These are phyloP conservation scores for Lophium mytilinum DNA, from an alignment of 495 filamentous ascomycete genomes.

Conservation along the genomic window DNA sequence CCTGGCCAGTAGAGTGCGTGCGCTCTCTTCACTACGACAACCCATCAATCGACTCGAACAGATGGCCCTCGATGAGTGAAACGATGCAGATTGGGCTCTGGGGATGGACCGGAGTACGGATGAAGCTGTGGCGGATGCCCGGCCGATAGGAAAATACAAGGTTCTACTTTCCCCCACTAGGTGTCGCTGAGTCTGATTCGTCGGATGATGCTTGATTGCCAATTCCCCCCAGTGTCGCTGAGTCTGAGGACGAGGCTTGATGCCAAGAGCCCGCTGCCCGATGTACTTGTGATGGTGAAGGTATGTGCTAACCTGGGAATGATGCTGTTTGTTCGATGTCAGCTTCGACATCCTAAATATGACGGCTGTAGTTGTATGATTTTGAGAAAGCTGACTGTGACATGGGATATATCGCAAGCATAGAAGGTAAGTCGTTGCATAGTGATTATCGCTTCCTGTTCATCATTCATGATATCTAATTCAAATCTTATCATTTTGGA, in stretches of 20 bases:
- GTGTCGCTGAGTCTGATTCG: constrained; percentile 75
- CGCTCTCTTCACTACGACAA: constrained; percentile 27
- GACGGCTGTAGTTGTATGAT: no score
- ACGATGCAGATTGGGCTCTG: no score
- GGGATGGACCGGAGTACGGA: no score
- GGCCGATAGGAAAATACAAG: background rate
- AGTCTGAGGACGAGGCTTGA: no score
- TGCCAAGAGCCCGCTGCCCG: background rate
- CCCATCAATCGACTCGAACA: constrained; percentile 31
- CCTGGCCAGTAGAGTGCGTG: constrained; percentile 39
- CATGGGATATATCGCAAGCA: no score
- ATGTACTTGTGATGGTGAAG: background rate
- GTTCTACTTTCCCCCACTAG: constrained; percentile 52
- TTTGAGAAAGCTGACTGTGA: no score
- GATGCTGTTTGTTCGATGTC: background rate
- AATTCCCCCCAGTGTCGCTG: constrained; percentile 37
- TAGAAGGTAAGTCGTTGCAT: no score
- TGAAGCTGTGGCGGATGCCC: no score
- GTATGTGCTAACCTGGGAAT: background rate
- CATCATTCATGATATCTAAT: no score
- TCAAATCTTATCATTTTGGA: no score
- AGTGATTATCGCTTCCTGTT: no score
- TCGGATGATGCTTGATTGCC: constrained; percentile 87
- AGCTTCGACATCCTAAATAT: no score
- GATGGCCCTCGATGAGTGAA: constrained; percentile 2